These are phyloP conservation scores for Emmonsiellopsis sp. DNA, from an alignment of 2,329 filamentous ascomycete genomes.

Conservation along the genomic window DNA sequence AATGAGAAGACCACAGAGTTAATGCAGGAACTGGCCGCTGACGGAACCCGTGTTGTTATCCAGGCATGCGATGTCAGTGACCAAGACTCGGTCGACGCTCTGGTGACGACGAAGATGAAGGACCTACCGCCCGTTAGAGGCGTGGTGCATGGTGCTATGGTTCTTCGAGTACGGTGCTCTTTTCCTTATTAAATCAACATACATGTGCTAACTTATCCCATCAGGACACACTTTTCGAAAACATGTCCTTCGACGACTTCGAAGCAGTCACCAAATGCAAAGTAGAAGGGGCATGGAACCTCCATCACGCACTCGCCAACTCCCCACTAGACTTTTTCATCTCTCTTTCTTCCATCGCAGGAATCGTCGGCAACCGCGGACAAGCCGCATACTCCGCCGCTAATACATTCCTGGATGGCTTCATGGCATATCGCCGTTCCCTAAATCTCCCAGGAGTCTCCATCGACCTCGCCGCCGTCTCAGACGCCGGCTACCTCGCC, in stretches of 20 bases:
- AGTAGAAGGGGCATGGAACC: conserved; percentile 1
- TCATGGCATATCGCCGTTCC: background rate
- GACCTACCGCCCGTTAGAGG: conserved; percentile 24
- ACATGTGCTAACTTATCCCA: background rate
- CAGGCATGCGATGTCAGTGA: conserved; percentile 19
- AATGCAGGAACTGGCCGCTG: conserved; percentile 6
- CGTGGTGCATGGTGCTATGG: conserved; percentile 35
- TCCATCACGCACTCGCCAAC: background rate
- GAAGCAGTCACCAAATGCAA: background rate
- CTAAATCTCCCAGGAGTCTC: background rate
- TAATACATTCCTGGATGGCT: conserved; percentile 27
- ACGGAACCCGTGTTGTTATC: conserved; percentile 6
- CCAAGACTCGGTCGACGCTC: conserved; percentile 16
- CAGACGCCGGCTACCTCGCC: background rate
- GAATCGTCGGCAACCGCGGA: conserved; percentile 27
- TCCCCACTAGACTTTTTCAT: conserved; percentile 13
- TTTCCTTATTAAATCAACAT: background rate
- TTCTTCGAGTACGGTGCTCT: conserved; percentile 17
- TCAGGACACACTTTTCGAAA: conserved; percentile 2
- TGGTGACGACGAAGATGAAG: conserved; percentile 13
- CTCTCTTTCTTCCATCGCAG: conserved; percentile 15
- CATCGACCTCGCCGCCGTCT: background rate
- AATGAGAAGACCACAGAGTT: conserved; percentile 15
- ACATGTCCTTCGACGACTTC: conserved; percentile 6
- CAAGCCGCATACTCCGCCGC: conserved; percentile 32